Evolutionary conservation across 2,329 filamentous ascomycete genomes (phyloP).

Genomic region (Exserohilum turcica): DNA sequence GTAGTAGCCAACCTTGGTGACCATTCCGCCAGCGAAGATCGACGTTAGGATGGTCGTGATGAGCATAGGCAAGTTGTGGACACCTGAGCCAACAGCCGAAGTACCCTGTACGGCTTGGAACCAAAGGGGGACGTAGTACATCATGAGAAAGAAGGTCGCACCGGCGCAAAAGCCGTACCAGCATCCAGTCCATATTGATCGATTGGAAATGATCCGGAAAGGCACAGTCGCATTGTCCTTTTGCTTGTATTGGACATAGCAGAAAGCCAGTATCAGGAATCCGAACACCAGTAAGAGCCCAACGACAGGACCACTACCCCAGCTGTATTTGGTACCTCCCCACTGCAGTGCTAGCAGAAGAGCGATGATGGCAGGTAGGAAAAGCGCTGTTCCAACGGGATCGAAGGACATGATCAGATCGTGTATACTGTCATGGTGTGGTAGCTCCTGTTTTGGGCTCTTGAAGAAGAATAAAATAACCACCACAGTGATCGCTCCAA

Average conservation of each 20-base stretch:
- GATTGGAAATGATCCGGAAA: slow-evolving; percentile 15
- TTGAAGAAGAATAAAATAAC: slow-evolving; percentile 43
- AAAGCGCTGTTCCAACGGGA: slow-evolving; percentile 31
- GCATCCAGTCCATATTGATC: slow-evolving; percentile 14
- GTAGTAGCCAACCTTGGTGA: slow-evolving; percentile 49
- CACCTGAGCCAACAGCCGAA: slow-evolving; percentile 19
- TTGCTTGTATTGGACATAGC: slow-evolving; percentile 25
- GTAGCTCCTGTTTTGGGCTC: background rate
- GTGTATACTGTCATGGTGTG: background rate
- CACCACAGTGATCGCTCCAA: slow-evolving; percentile 21
- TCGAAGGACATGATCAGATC: slow-evolving; percentile 30
- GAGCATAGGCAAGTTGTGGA: slow-evolving; percentile 19
- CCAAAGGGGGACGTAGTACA: slow-evolving; percentile 26
- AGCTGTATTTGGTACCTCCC: slow-evolving; percentile 40
- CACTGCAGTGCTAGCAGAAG: slow-evolving; percentile 42
- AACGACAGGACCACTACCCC: slow-evolving; percentile 52
- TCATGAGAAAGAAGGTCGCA: slow-evolving; percentile 14
- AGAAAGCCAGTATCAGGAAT: slow-evolving; percentile 51
- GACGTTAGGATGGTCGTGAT: slow-evolving; percentile 15
- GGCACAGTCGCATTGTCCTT: slow-evolving; percentile 20
- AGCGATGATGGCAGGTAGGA: slow-evolving; percentile 33
- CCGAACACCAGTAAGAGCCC: slow-evolving; percentile 48
- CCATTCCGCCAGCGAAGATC: slow-evolving; percentile 34
- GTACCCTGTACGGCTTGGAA: slow-evolving; percentile 28
- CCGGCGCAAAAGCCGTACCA: slow-evolving; percentile 14